Evolutionary conservation across 1,139 yeast genomes (phyloP).

Genomic region (Debaryomycetaceae sp.): DNA sequence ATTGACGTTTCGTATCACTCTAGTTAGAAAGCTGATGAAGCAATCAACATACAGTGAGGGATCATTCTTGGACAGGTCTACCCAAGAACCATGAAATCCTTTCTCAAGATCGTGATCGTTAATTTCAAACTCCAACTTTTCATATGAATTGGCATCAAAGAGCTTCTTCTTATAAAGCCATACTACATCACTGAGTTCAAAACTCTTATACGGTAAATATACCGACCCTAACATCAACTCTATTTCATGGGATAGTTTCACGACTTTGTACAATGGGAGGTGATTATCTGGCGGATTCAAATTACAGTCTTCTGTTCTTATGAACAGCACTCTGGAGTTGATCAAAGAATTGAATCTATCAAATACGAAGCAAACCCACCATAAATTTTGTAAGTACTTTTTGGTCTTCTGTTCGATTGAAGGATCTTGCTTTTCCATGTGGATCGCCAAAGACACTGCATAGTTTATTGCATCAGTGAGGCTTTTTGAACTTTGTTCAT

Average conservation of each 20-base stretch:
- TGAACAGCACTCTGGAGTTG: constrained; percentile 23
- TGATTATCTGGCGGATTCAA: constrained; percentile 27
- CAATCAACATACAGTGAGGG: constrained; percentile 11
- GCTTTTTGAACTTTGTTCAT: constrained; percentile 36
- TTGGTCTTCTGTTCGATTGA: constrained; percentile 12
- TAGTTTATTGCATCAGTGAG: constrained; percentile 28
- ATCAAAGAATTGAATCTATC: constrained; percentile 32
- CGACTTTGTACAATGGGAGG: constrained; percentile 21
- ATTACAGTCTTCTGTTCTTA: constrained; percentile 28
- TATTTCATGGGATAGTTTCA: constrained; percentile 22
- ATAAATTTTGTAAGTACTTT: constrained; percentile 23
- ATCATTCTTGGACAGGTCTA: neutral
- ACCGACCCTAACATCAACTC: constrained; percentile 25
- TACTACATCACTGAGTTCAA: neutral
- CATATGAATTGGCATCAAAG: constrained; percentile 25
- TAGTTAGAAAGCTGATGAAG: constrained; percentile 20
- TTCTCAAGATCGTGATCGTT: neutral
- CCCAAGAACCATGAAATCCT: neutral
- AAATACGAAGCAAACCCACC: constrained; percentile 35
- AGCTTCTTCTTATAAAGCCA: neutral
- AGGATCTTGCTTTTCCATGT: constrained; percentile 20
- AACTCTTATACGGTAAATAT: constrained; percentile 15
- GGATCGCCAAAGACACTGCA: constrained; percentile 29
- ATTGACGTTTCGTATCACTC: constrained; percentile 25
- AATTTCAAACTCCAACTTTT: constrained; percentile 20